Evolutionary conservation across 2,329 filamentous ascomycete species (phyloP).

Genomic region (Zalaria obscura): DNA sequence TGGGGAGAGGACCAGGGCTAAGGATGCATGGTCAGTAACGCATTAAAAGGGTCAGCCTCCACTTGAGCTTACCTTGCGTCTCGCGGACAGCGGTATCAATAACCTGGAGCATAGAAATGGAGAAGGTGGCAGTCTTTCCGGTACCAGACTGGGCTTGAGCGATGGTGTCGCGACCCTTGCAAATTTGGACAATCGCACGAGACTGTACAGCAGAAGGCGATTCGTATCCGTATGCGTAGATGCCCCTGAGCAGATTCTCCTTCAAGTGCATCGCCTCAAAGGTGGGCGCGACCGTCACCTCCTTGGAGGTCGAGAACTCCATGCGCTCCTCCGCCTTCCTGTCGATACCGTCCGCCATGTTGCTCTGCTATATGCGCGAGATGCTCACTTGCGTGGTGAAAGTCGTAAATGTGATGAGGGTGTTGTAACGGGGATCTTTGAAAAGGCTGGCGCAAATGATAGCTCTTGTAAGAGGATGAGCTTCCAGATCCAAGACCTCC

Average conservation of each 20-base stretch:
- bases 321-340: constrained; percentile 89
- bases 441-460: too few relatives aligned
- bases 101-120: constrained; percentile 89
- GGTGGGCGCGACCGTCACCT: constrained; percentile 87
- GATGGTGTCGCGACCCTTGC: constrained; percentile 97
- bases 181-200: constrained; percentile 95
- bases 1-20: constrained; percentile 81
- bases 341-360: constrained; percentile 87
- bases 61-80: constrained; percentile 47
- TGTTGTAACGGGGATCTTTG: too few relatives aligned
- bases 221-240: constrained; percentile 98
- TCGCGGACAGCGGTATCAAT: constrained; percentile 88
- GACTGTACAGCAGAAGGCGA: constrained; percentile 96
- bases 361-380: constrained; percentile 17
- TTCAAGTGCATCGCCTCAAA: constrained; percentile 96
- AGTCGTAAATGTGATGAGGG: too few relatives aligned
- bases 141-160: constrained; percentile 95
- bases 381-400: too few relatives aligned
- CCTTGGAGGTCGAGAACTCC: constrained; percentile 96
- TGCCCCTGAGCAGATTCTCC: constrained; percentile 88
- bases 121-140: constrained; percentile 93
- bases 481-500: too few relatives aligned
- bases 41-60: neutral
- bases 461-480: too few relatives aligned
- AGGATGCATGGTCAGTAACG: neutral